These are phyloP conservation scores for Vanilla planifolia DNA, from an alignment of 106 monocot species.

Conservation along the genomic window DNA sequence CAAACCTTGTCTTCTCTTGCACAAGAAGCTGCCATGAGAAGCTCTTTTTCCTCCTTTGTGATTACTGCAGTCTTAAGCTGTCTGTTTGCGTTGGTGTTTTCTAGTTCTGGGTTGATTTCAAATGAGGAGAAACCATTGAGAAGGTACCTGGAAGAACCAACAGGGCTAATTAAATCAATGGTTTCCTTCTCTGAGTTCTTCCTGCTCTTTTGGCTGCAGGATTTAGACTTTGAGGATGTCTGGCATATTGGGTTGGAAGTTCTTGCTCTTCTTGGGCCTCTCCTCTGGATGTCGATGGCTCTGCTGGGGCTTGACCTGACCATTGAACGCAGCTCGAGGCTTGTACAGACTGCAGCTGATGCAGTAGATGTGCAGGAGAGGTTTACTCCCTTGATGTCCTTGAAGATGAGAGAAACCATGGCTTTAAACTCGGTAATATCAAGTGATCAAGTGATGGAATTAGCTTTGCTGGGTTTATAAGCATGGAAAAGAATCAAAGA, in stretches of 20 bases:
- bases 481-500: not conserved
- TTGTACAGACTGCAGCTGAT: conserved; percentile 55
- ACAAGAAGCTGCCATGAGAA: not conserved
- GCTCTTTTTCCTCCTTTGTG: not conserved
- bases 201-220: conserved; percentile 15
- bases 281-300: conserved; percentile 15
- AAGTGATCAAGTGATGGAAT: not conserved
- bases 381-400: conserved; percentile 49
- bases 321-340: conserved; percentile 37
- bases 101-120: conserved; percentile 20
- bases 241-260: not conserved
- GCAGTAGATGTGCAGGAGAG: conserved; percentile 68
- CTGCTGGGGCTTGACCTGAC: conserved; percentile 18
- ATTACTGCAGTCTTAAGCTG: not conserved
- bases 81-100: not conserved
- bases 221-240: not conserved
- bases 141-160: conserved; percentile 49
- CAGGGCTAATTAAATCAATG: conserved; percentile 31
- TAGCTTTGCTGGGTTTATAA: conserved; percentile 4
- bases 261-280: not conserved
- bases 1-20: conserved; percentile 3
- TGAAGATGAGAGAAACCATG: conserved; percentile 69
- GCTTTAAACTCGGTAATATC: not conserved
- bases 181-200: conserved; percentile 2
- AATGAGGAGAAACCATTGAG: conserved; percentile 24